Evolutionary conservation across 306 rosid species (phyloP).

Genomic region (Cucurbita argyrosperma): DNA sequence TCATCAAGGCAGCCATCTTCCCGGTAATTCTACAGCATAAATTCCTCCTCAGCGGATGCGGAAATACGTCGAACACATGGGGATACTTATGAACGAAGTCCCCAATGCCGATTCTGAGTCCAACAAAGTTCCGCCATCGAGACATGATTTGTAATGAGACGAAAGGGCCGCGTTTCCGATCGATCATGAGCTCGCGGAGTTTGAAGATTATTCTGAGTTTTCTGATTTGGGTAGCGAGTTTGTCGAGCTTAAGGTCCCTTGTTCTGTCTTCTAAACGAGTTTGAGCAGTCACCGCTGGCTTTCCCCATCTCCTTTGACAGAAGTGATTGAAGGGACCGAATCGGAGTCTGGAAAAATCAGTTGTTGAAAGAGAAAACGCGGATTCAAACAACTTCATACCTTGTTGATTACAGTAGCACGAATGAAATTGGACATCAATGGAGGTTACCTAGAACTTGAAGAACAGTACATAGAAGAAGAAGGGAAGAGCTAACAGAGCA

Average conservation of each 20-base stretch:
- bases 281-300: constrained; percentile 41
- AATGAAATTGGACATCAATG: not conserved
- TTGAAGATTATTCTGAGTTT: constrained; percentile 34
- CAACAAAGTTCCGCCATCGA: constrained; percentile 43
- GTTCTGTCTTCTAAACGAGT: constrained; percentile 59
- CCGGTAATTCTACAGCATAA: constrained; percentile 38
- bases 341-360: not conserved
- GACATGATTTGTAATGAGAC: constrained; percentile 57
- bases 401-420: not conserved
- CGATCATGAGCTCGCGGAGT: constrained; percentile 29
- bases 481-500: not conserved
- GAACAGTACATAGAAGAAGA: not conserved
- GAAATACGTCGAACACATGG: constrained; percentile 53
- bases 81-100: constrained; percentile 42
- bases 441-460: not conserved
- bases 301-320: constrained; percentile 50
- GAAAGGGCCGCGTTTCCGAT: constrained; percentile 45
- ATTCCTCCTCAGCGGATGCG: constrained; percentile 36
- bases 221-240: constrained; percentile 22
- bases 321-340: constrained; percentile 33
- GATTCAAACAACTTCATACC: not conserved
- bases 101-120: constrained; percentile 33
- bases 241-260: constrained; percentile 48
- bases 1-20: constrained; percentile 24
- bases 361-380: not conserved